Evolutionary conservation across 2,329 filamentous ascomycete species (phyloP).

Genomic region (Botryotinia convoluta): DNA sequence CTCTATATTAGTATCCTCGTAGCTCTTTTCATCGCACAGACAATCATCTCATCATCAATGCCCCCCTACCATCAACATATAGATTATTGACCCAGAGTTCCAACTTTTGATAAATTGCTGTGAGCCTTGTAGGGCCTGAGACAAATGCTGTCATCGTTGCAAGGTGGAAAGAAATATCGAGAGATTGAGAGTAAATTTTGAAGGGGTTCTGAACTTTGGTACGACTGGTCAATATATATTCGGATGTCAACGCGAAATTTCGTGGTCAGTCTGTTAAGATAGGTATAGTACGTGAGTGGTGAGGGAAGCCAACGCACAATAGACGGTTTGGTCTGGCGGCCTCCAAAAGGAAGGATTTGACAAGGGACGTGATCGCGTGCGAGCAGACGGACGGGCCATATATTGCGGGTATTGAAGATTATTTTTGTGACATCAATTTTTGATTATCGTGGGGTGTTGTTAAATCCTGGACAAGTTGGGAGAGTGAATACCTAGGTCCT

Average conservation of each 20-base stretch:
- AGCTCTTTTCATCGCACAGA: background rate
- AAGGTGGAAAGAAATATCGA: background rate
- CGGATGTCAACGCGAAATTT: background rate
- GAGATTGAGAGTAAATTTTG: background rate
- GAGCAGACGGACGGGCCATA: background rate
- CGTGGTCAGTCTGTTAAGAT: background rate
- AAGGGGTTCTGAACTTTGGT: background rate
- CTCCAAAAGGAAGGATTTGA: background rate
- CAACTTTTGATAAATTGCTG: background rate
- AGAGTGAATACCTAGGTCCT: background rate
- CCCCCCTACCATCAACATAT: background rate
- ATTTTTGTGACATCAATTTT: background rate
- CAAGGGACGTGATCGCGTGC: background rate
- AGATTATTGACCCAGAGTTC: background rate
- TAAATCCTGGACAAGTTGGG: no score
- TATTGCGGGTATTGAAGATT: background rate
- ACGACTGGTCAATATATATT: background rate
- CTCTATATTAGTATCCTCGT: background rate
- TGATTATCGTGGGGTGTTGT: background rate
- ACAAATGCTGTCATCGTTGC: background rate
- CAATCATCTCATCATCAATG: conserved; percentile 12
- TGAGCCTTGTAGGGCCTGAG: background rate
- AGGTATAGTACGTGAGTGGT: background rate
- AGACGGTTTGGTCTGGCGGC: background rate
- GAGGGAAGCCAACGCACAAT: background rate